Conservation (phyloP, 2,329 filamentous ascomycete species). For the Dothidotthia symphoricarpi region DNA sequence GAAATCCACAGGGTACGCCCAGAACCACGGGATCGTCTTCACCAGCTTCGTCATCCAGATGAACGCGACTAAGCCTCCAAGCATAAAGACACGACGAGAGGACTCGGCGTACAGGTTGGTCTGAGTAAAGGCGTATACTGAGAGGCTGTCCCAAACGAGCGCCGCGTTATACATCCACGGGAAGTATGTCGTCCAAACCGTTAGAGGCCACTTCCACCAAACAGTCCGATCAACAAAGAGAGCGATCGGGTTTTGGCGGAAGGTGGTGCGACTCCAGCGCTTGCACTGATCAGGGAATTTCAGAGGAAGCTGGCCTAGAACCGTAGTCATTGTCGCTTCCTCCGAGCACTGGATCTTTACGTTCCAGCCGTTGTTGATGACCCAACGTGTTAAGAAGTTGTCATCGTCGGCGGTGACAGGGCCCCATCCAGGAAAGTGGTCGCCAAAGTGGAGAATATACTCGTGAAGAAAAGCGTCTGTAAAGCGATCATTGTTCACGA, state of each 20-base stretch:
- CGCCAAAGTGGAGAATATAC: constrained; percentile 8
- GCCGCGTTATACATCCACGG: constrained; percentile 30
- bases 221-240: constrained; percentile 20
- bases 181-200: constrained; percentile 22
- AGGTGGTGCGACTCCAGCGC: constrained; percentile 27
- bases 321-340: constrained; percentile 52
- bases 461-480: constrained; percentile 20
- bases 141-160: constrained; percentile 20
- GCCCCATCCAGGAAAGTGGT: constrained; percentile 11
- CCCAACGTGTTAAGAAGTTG: constrained; percentile 54
- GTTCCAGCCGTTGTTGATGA: constrained; percentile 48
- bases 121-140: constrained; percentile 7
- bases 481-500: constrained; percentile 25
- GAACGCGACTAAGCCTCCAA: constrained; percentile 6
- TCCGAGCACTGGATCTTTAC: constrained; percentile 54
- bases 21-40: constrained; percentile 25
- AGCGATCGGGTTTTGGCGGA: constrained; percentile 25
- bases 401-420: constrained; percentile 34
- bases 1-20: constrained; percentile 16
- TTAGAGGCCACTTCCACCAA: constrained; percentile 27
- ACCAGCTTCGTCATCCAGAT: constrained; percentile 23
- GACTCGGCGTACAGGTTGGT: constrained; percentile 12
- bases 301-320: constrained; percentile 32
- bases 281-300: constrained; percentile 23
- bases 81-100: neutral